Base-by-base conservation (phyloP, 495 filamentous ascomycete genomes). In the Echria macrotheca region DNA sequence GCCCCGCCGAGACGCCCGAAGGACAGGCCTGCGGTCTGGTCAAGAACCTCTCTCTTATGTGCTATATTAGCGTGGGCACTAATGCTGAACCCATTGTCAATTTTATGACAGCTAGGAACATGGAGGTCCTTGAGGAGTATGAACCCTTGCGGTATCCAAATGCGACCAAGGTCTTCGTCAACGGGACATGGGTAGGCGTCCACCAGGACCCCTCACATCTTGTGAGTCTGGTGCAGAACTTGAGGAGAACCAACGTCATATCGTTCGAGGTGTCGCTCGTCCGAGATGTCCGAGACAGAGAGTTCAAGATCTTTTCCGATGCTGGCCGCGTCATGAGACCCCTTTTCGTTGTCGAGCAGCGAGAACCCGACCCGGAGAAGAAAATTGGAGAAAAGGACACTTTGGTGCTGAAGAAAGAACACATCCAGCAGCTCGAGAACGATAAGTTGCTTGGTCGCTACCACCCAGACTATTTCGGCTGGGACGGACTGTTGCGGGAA, bases 251-350 rank as follows among this genome's bases (percentile, higher is more conserved):
- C 33, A 81, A 82, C 56, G 75, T 84, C 64, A 87, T 96, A 50
- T 85, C 83, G 1, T 84, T 85, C 58, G 91, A 96, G 70, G 87
- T 96, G 49, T 95, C 89, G 54, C 75, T 99, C 50, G 83, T 99
- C 58, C 78, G 91, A 49, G 93, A 99, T 56, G 95, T 97, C 50
- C 84, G 94, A 61, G 93, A 97, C 59, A 80, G 91, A 28, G 93
- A 97, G 63, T 96, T 99, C 77, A 95, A 95, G 67, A 91, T 99
- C 60, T 96, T 96, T 65, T 96, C 93, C 5, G 93, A 99, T 66
- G 89, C 91, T 33, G 93, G 93, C 9, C 82, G 93, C 63, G 89
- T 99, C 25, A 94, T 89, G 69, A 78, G 93, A 46, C 93, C 93
- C 14, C 69, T 99, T 3, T 97, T 90, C 61, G 89, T 93, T 8